Evolutionary conservation across 1,139 yeast species (phyloP), one percentile per base, ranked within the genome.

Genomic region (Nakaseomyces glabratus): DNA sequence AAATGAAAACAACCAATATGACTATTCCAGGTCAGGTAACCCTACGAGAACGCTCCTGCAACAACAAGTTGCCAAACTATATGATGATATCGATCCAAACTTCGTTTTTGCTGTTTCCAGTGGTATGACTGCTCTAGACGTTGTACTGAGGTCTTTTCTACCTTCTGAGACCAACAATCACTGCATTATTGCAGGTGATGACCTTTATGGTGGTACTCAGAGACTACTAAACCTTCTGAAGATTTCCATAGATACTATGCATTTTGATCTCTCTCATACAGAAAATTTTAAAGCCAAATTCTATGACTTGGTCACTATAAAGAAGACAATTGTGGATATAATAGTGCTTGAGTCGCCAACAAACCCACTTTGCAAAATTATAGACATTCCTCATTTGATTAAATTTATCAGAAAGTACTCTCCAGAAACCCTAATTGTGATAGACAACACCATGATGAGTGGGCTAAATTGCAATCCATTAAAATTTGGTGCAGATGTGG

Each of bases 361-460:
- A 4, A 86, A 86, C 58, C 96, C 96, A 15, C 69, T 86, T 47
- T 82, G 85, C 58, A 82, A 85, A 60, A 84, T 86, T 41, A 78
- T 84, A 37, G 94, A 88, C 56, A 75, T 86, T 35, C 74, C 71
- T 41, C 60, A 72, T 20, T 76, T 85, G 38, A 63, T 86, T 23
- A 63, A 64, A 29, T 66, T 72, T 44, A 90, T 88, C 21, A 93
- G 84, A 53, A 56, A 61, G 31, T 67, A 68, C 29, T 80, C 72
- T 51, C 86, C 93, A 11, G 69, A 76, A 31, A 68, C 82, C 33
- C 57, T 81, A 28, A 84, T 85, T 23, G 94, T 84, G 8, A 88
- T 86, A 44, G 96, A 86, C 61, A 86, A 88, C 65, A 86, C 96
- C 44, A 86, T 86, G 96, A 79, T 86, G 88, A 78, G 94, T 12